Conservation (phyloP, 129 eudicot genomes). For the Flaveria trinervia region DNA sequence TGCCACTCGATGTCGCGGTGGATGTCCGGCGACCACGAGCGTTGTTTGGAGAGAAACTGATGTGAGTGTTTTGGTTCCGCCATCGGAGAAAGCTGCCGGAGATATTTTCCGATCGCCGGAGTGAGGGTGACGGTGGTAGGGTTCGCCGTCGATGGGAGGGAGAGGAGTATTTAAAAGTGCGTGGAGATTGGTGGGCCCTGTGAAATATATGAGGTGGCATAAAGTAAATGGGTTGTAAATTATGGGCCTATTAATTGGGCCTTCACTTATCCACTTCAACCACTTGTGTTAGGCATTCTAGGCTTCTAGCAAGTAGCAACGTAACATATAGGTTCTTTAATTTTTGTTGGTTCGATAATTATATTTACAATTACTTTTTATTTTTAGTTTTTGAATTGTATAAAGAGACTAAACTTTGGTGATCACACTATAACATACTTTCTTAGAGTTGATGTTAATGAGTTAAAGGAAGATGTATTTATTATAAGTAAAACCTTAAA, state of each 20-base stretch:
- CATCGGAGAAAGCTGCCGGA: constrained; percentile 34
- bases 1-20: constrained; percentile 60
- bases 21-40: constrained; percentile 67
- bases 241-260: not conserved
- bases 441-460: too few relatives aligned
- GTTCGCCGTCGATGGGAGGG: constrained; percentile 13
- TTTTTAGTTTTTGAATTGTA: too few relatives aligned
- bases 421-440: too few relatives aligned
- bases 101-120: constrained; percentile 1
- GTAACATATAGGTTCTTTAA: too few relatives aligned
- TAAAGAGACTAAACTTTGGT: too few relatives aligned
- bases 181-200: not conserved
- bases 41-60: constrained; percentile 40
- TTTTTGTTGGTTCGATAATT: too few relatives aligned
- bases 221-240: not conserved
- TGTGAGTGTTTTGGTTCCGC: constrained; percentile 31
- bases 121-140: constrained; percentile 13
- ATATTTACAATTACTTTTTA: too few relatives aligned
- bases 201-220: not conserved
- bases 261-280: too few relatives aligned
- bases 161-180: constrained; percentile 26
- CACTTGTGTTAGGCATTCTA: too few relatives aligned
- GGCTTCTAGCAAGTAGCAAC: not conserved
- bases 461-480: too few relatives aligned
- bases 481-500: too few relatives aligned